Evolutionary conservation across 495 filamentous ascomycete species (phyloP).

Genomic region (Bacidia gigantensis): DNA sequence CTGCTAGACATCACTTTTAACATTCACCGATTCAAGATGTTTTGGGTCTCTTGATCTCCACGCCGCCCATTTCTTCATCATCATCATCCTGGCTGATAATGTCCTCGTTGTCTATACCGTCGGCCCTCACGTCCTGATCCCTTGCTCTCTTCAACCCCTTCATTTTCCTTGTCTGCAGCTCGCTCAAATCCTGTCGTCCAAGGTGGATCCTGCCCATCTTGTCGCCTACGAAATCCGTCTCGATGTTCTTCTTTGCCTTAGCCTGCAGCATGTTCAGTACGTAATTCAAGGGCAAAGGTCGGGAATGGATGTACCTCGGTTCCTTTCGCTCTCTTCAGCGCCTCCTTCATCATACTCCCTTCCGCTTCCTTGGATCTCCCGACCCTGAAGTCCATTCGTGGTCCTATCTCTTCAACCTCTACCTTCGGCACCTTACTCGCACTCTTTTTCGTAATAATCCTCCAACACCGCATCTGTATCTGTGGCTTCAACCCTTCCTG

Average conservation of each 20-base stretch:
- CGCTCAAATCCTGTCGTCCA: slow-evolving; percentile 74
- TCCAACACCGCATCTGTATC: slow-evolving; percentile 73
- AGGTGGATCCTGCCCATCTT: slow-evolving; percentile 90
- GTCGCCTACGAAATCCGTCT: slow-evolving; percentile 81
- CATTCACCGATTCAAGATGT: neutral
- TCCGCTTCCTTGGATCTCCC: slow-evolving; percentile 70
- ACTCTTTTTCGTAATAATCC: slow-evolving; percentile 69
- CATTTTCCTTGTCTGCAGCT: slow-evolving; percentile 96
- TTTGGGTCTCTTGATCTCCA: slow-evolving; percentile 7
- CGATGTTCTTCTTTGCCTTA: slow-evolving; percentile 87
- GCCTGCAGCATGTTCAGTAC: slow-evolving; percentile 17
- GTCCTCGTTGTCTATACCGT: slow-evolving; percentile 22
- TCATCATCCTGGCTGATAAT: slow-evolving; percentile 11
- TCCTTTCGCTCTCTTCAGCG: slow-evolving; percentile 68
- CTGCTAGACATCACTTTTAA: neutral
- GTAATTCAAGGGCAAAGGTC: neutral
- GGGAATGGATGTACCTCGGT: slow-evolving; percentile 38
- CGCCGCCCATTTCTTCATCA: slow-evolving; percentile 5
- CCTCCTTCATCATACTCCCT: slow-evolving; percentile 68
- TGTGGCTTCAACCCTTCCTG: slow-evolving; percentile 46
- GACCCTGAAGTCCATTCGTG: slow-evolving; percentile 83
- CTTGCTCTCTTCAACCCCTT: slow-evolving; percentile 84
- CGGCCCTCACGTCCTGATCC: slow-evolving; percentile 42
- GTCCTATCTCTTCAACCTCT: slow-evolving; percentile 90
- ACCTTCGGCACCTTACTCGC: slow-evolving; percentile 79